These are phyloP conservation scores for Arctium minus DNA, from an alignment of 129 eudicot genomes.

Conservation along the genomic window DNA sequence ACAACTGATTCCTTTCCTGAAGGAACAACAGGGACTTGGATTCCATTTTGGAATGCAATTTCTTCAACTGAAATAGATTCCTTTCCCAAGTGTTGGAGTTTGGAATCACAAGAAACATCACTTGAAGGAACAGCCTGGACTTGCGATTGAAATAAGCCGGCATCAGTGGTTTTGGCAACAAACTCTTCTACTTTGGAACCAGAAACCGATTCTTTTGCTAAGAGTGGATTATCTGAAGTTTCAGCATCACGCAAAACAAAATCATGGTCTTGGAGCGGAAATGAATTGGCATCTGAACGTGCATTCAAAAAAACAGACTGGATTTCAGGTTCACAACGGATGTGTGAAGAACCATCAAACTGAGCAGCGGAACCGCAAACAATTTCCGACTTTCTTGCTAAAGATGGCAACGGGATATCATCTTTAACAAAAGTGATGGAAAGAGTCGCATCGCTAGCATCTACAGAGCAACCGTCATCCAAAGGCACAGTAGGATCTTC, in stretches of 20 bases:
- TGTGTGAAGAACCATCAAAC: slow-evolving; percentile 1
- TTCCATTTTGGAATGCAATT: background rate
- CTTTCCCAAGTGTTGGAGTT: background rate
- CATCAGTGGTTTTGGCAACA: background rate
- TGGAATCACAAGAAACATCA: background rate
- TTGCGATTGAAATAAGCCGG: background rate
- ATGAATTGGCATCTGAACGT: background rate
- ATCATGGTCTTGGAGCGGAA: background rate
- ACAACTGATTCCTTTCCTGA: slow-evolving; percentile 10
- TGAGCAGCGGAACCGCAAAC: background rate
- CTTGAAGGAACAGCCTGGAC: background rate
- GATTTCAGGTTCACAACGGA: background rate
- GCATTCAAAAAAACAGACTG: background rate
- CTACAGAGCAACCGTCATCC: background rate
- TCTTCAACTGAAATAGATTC: background rate
- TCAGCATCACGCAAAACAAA: background rate
- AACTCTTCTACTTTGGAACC: slow-evolving; percentile 13
- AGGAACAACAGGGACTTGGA: background rate
- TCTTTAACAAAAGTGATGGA: slow-evolving; percentile 21
- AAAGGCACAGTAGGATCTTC: slow-evolving; percentile 21
- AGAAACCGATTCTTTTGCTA: slow-evolving; percentile 14
- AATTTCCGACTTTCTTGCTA: background rate
- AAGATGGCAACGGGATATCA: slow-evolving; percentile 12
- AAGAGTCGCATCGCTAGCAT: slow-evolving; percentile 17
- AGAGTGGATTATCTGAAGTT: background rate